Base-by-base conservation (phyloP, 176 grass and related monocot species). In the Avena eriantha region DNA sequence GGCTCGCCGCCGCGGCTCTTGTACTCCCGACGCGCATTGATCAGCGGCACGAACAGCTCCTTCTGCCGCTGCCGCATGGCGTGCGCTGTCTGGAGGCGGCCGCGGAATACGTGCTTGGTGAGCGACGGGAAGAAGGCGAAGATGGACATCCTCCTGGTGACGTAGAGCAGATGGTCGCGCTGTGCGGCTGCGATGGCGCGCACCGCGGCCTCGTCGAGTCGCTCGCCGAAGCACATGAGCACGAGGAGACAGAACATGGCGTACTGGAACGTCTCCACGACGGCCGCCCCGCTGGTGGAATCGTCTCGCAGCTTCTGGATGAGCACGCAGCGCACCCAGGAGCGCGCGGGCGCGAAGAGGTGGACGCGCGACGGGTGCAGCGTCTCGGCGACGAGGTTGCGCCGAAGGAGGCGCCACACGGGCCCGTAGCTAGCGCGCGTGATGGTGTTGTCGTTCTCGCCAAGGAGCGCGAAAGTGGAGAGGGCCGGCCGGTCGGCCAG, bases 201-300 rank as follows among this genome's bases (percentile, higher is more conserved):
- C 69, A 92, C 84, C 1, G 75, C 58, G 29, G 58, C 29, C 84
- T 96, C 89, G 49, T 90, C 78, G 12, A 96, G 87, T n/a, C 80
- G 86, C 87, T 91, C 89, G 31, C 94, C 89, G 82, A 93, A 96
- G 88, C 92, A 96, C 89, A 96, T 92, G 59, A 83, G 79, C 24
- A 93, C 89, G 46, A 96, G 89, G 36, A 96, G 85, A 21, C 72
- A 84, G 78, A 93, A 93, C 85, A 93, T 92, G 34, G 91, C 85
- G 85, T 86, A 93, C 49, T 90, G 87, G 63, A 96, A 81, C 46
- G 68, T 77, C 59, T 90, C 87, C 46, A 86, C 21, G 10, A 89
- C 87, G 15, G 16, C 9, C 29, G 35, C 69, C 19, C 43, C 80
- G 19, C 33, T 36, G 70, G 5, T 13, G 64, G 29, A 17, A 0